phyloP scores from a whole-genome alignment of 306 rosid genomes.

The Medicago arabica region DNA sequence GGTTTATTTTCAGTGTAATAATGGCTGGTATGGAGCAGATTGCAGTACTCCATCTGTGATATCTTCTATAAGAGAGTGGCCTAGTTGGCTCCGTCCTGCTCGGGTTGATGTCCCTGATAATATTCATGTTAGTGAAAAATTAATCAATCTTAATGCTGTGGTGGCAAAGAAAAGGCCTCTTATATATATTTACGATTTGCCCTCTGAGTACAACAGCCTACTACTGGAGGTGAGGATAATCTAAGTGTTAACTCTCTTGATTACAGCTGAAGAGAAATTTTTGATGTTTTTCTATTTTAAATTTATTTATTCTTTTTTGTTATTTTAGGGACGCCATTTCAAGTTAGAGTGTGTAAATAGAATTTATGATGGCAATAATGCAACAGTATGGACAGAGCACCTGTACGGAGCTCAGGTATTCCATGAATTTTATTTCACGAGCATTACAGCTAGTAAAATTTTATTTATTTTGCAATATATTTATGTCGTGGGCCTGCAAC shows the following conservation, averaged over 20 bases:
- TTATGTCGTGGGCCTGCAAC: slow-evolving; percentile 34
- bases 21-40: slow-evolving; percentile 97
- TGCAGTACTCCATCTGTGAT: slow-evolving; percentile 85
- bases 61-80: slow-evolving; percentile 84
- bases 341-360: slow-evolving; percentile 90
- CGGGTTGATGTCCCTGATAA: slow-evolving; percentile 64
- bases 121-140: slow-evolving; percentile 48
- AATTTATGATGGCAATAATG: slow-evolving; percentile 68
- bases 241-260: slow-evolving; percentile 36
- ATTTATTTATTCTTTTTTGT: slow-evolving; percentile 23
- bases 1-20: slow-evolving; percentile 71
- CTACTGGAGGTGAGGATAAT: slow-evolving; percentile 80
- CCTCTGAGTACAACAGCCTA: slow-evolving; percentile 84
- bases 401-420: slow-evolving; percentile 94
- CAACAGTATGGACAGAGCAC: slow-evolving; percentile 81
- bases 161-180: slow-evolving; percentile 91
- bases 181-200: slow-evolving; percentile 87
- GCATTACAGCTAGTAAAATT: slow-evolving; percentile 28
- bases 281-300: slow-evolving; percentile 30
- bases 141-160: slow-evolving; percentile 56
- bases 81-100: slow-evolving; percentile 93
- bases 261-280: slow-evolving; percentile 36
- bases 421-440: slow-evolving; percentile 34
- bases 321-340: slow-evolving; percentile 88
- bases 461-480: slow-evolving; percentile 28